Conservation (phyloP, 78 protist species). For the Dictyostelium citrinum region DNA sequence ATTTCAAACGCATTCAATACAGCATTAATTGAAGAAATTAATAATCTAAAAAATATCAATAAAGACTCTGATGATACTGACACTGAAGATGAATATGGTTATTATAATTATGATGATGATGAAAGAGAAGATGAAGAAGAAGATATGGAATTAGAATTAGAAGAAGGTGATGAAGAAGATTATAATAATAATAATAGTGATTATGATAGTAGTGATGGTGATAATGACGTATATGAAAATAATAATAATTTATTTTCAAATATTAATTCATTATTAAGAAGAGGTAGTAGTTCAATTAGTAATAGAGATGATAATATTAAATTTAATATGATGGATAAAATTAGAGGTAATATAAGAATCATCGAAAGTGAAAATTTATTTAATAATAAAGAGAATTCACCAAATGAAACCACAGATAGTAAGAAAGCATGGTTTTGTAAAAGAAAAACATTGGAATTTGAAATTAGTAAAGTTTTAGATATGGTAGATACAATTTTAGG, state of each 20-base stretch:
- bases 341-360: slow-evolving; percentile 22
- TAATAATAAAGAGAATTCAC: slow-evolving; percentile 45
- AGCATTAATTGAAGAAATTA: not conserved
- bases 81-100: not conserved
- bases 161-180: slow-evolving; percentile 9
- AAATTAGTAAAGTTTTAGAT: not conserved
- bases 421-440: slow-evolving; percentile 21
- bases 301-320: not conserved
- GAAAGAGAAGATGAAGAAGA: slow-evolving; percentile 5
- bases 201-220: not conserved
- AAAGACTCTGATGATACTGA: not conserved
- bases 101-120: not conserved
- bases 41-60: not conserved
- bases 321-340: slow-evolving; percentile 28
- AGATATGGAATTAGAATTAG: too few species aligned
- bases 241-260: not conserved
- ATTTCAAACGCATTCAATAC: not conserved
- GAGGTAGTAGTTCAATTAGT: not conserved
- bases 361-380: slow-evolving; percentile 27
- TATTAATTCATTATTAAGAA: not conserved
- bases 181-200: not conserved
- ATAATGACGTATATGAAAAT: not conserved
- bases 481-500: slow-evolving; percentile 35
- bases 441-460: slow-evolving; percentile 52
- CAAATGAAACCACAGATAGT: not conserved